Conservation (phyloP, 495 filamentous ascomycete species). For the Podospora didyma region DNA sequence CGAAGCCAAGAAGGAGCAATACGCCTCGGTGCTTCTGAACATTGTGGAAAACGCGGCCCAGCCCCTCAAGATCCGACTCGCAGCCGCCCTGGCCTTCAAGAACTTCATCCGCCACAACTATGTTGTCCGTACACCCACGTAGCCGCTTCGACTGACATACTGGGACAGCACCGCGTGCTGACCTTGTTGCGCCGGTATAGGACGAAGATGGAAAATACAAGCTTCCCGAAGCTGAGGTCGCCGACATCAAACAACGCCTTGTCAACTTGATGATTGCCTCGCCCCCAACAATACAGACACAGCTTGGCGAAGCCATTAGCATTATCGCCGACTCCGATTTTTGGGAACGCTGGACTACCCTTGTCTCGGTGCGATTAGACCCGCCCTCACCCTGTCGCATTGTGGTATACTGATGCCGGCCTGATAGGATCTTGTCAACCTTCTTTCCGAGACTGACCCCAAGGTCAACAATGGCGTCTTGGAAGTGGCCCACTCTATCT, state of each 20-base stretch:
- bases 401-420: conserved; percentile 2
- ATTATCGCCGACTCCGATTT: conserved; percentile 98
- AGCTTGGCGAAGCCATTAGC: conserved; percentile 94
- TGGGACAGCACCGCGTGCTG: neutral
- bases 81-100: conserved; percentile 95
- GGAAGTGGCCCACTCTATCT: conserved; percentile 96
- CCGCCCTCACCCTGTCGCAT: conserved; percentile 42
- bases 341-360: conserved; percentile 88
- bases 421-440: conserved; percentile 72
- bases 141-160: neutral
- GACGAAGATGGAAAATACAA: conserved; percentile 90
- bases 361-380: conserved; percentile 49
- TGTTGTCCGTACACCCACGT: conserved; percentile 42
- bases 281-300: conserved; percentile 79
- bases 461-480: conserved; percentile 87
- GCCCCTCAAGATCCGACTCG: conserved; percentile 72
- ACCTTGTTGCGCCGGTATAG: neutral
- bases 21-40: conserved; percentile 81
- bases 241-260: conserved; percentile 86
- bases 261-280: conserved; percentile 95
- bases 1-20: conserved; percentile 75
- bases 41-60: conserved; percentile 72
- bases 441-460: conserved; percentile 71
- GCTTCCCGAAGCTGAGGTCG: conserved; percentile 73
- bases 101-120: conserved; percentile 94